A percentile compares a stretch with the other conserved stretches of the same genome.
Conservation (phyloP, 225 moss, liverwort and hornwort species). For the Asterella californica region DNA sequence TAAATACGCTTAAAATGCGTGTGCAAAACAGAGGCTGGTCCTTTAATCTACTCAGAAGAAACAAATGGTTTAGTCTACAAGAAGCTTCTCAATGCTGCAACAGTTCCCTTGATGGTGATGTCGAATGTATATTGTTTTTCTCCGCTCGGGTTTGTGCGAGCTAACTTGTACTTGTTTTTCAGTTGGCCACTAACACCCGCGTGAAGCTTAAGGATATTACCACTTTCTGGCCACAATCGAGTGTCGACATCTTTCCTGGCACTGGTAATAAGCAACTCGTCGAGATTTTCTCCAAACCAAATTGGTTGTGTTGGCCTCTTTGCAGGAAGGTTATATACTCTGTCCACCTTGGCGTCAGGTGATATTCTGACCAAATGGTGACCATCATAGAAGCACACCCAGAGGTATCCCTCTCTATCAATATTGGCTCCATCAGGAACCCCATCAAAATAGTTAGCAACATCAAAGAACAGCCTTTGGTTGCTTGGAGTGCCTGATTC, state of each 20-base stretch:
- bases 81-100: conserved; percentile 12
- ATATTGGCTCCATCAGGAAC: conserved; percentile 68
- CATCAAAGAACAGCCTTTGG: conserved; percentile 57
- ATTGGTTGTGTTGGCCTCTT: conserved; percentile 64
- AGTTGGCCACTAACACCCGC: conserved; percentile 48
- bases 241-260: conserved; percentile 41
- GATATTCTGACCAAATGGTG: conserved; percentile 56
- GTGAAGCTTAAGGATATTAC: conserved; percentile 46
- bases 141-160: not conserved
- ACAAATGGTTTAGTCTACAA: not conserved
- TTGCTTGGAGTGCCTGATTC: conserved; percentile 59
- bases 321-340: conserved; percentile 49
- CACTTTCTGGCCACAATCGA: conserved; percentile 49
- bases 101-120: conserved; percentile 13
- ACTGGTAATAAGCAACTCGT: conserved; percentile 59
- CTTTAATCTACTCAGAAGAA: not conserved
- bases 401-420: conserved; percentile 58
- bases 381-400: conserved; percentile 71
- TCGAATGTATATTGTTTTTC: conserved; percentile 3
- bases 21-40: not conserved
- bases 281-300: conserved; percentile 56
- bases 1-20: no score
- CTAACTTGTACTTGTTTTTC: conserved; percentile 48
- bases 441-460: conserved; percentile 36
- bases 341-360: conserved; percentile 35